Base-by-base conservation (phyloP, 805 yeast species). In the Spathaspora boniae region DNA sequence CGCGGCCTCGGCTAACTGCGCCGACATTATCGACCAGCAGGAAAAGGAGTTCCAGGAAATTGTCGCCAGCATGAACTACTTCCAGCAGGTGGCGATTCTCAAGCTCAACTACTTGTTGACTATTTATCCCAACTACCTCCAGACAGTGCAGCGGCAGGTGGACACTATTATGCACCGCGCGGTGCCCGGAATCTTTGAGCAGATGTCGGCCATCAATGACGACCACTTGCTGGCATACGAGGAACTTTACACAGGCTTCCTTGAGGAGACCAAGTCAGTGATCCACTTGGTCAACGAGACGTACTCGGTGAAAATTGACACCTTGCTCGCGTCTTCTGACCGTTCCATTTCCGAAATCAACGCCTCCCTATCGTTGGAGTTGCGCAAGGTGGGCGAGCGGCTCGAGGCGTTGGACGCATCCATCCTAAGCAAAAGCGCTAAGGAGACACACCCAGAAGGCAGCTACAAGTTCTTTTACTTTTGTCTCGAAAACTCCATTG, bases 281-380 rank as follows among this genome's bases (percentile, higher is more conserved):
- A 49, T 56, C 25, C 67, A 60, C 28, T 42, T 59, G 37, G 59
- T 63, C 11, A 65, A 67, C 39, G 69, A 62, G 32, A 56, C 69
- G 34, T 70, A 72, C 41, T 73, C 81, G 0, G 68, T 70, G 37
- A 68, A 67, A 50, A 70, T 81, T 26, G 88, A 82, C 47, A 78
- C 74, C 33, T 51, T 81, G 37, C 60, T 82, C 30, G 76, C 81
- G 11, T 65, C 70, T 24, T 76, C 83, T 34, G 88, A 82, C 56
- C 62, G 89, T 43, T 72, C 82, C 8, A 74, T 80, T 39, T 82
- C 86, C 41, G 89, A 82, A 48, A 76, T 83, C 36, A 83, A 79
- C 52, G 82, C 91, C 0, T 78, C 87, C 1, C 54, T 82, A 28
- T 71, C 86, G 8, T 57, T 83, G 41, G 81, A 80, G 44, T 60